phyloP scores from a whole-genome alignment of 768 basidiomycete genomes.

The Podaxis pistillaris region DNA sequence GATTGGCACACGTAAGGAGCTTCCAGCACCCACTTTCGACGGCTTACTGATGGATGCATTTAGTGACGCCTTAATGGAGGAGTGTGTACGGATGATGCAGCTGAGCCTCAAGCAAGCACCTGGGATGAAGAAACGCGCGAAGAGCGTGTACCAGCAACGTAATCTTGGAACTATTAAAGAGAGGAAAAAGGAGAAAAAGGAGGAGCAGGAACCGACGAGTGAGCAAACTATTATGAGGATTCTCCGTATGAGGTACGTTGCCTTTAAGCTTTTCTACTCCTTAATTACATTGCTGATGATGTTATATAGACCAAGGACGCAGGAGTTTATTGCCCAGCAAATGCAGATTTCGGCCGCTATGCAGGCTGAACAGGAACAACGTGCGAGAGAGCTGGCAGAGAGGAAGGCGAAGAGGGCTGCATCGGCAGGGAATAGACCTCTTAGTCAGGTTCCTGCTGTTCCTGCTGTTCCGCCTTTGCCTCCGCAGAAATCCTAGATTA shows the following conservation, averaged over 20 bases:
- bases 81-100: conserved; percentile 95
- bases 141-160: conserved; percentile 89
- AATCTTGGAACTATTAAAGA: conserved; percentile 96
- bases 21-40: not conserved
- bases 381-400: conserved; percentile 58
- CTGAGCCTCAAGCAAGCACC: conserved; percentile 74
- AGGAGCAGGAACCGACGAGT: conserved; percentile 72
- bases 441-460: conserved; percentile 23
- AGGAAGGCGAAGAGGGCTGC: conserved; percentile 57
- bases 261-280: conserved; percentile 1
- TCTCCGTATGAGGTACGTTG: conserved; percentile 82
- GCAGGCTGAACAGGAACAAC: conserved; percentile 78
- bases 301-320: conserved; percentile 61
- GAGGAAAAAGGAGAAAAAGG: conserved; percentile 88
- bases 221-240: conserved; percentile 95
- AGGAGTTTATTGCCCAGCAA: conserved; percentile 88
- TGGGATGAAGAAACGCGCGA: conserved; percentile 82
- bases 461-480: conserved; percentile 41
- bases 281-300: conserved; percentile 1
- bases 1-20: conserved; percentile 85
- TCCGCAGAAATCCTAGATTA: conserved; percentile 11
- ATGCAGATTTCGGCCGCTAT: conserved; percentile 78
- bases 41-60: conserved; percentile 15
- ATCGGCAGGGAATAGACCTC: conserved; percentile 26
- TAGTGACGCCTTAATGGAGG: conserved; percentile 87